Evolutionary conservation across 192 early-diverging fungal genomes (phyloP).

Genomic region (Haplosporangium gracile): DNA sequence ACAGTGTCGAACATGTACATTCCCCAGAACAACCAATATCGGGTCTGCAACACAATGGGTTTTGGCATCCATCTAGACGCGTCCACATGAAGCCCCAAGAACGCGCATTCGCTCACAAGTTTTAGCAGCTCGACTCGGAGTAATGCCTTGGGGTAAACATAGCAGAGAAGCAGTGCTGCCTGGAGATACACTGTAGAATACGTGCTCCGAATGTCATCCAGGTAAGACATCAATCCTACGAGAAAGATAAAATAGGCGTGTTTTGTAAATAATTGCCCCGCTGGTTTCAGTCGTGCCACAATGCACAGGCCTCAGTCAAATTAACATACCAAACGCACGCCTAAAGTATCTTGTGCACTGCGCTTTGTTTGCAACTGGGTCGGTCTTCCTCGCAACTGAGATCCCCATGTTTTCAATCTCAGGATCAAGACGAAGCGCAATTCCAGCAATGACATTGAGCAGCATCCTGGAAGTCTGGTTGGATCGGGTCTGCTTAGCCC

Average conservation of each 20-base stretch:
- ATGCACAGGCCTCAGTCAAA: not conserved
- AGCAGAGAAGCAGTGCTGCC: slow-evolving; percentile 37
- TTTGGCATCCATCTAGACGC: slow-evolving; percentile 47
- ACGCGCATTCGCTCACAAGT: slow-evolving; percentile 36
- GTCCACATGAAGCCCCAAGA: slow-evolving; percentile 44
- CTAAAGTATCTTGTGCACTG: slow-evolving; percentile 50
- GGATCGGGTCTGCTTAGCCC: slow-evolving; percentile 40
- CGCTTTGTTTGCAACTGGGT: slow-evolving; percentile 8
- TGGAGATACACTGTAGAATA: slow-evolving; percentile 43
- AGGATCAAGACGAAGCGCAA: slow-evolving; percentile 46
- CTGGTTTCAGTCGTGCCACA: not conserved
- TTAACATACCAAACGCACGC: slow-evolving; percentile 40
- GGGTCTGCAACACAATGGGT: slow-evolving; percentile 44
- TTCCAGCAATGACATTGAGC: slow-evolving; percentile 41
- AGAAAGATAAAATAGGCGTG: not conserved
- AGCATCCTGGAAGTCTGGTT: slow-evolving; percentile 41
- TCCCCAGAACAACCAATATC: slow-evolving; percentile 50
- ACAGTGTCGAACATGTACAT: slow-evolving; percentile 50
- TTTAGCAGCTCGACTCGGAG: slow-evolving; percentile 43
- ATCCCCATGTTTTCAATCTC: slow-evolving; percentile 31
- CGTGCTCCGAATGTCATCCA: slow-evolving; percentile 46
- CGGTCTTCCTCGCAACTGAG: not conserved
- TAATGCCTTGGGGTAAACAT: slow-evolving; percentile 46
- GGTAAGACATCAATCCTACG: slow-evolving; percentile 37
- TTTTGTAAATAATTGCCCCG: not conserved